Evolutionary conservation across 1,284 basidiomycete species (phyloP), one percentile per base, ranked within the genome.

Genomic region (Microbotryomycetes sp.): DNA sequence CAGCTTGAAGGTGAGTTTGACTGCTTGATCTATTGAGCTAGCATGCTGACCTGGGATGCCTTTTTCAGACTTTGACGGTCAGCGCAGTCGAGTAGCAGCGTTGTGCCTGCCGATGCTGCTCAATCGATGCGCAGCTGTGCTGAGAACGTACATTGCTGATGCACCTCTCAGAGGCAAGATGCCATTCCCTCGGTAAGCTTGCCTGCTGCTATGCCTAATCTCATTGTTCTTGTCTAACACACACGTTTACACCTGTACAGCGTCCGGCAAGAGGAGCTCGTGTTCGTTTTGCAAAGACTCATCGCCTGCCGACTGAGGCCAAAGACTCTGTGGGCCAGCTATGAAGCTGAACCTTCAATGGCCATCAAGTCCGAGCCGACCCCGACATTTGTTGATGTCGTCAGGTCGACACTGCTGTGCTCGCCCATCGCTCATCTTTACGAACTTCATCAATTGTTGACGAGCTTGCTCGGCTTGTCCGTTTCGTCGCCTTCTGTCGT

Each of bases 241-340:
- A 24, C 47, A 46, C 27, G 11, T n/a, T 52, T 30, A 11, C 24
- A 13, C n/a, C n/a, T n/a, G n/a, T n/a, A 18, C 62, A 91, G 91
- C 60, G 81, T 85, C 0, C 82, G 90, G 31, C 89, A 96, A 73
- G 91, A 97, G 68, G 93, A 97, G 72, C 74, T 97, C 16, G 75
- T 91, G 1, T 94, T 90, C 70, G 82, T 93, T 7, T 78, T 97
- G 13, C 82, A 83, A 49, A 87, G 89, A 65, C 75, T 94, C n/a
- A 77, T 84, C 3, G 80, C 81, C 31, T 76, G 91, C 35, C 79
- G 80, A 21, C 75, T 92, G 13, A 88, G 85, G 82, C 79, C 83
- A 7, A 87, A 85, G 1, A 83, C 83, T 1, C 75, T 91, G 13
- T 87, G 85, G 84, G 85, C 87, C 68, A 81, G 4, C 3, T 76